These are phyloP conservation scores for Coemansia sp. DNA, from an alignment of 192 early-diverging fungal genomes.

Conservation along the genomic window DNA sequence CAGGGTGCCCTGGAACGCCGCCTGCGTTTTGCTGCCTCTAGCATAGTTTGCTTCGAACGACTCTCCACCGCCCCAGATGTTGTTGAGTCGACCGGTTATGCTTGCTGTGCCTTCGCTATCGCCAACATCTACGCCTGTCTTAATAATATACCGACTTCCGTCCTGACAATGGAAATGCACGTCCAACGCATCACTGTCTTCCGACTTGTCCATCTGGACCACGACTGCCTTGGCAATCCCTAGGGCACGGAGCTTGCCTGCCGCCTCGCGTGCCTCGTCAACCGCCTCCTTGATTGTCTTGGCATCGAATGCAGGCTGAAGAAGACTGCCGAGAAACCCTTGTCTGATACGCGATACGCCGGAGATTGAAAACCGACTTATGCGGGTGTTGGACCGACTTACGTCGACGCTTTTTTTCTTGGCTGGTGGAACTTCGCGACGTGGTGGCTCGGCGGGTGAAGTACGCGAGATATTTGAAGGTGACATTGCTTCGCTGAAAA, in stretches of 20 bases:
- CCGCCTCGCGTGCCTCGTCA: conserved; percentile 37
- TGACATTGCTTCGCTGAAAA: conserved; percentile 9
- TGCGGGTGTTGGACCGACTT: background rate
- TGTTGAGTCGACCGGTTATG: conserved; percentile 69
- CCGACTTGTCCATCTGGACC: conserved; percentile 17
- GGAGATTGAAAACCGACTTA: conserved; percentile 12
- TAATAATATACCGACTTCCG: conserved; percentile 66
- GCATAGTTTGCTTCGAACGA: conserved; percentile 67
- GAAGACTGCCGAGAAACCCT: conserved; percentile 19
- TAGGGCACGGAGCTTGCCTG: conserved; percentile 34
- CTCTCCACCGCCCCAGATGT: conserved; percentile 89
- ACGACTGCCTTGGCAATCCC: conserved; percentile 36
- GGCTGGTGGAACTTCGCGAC: background rate
- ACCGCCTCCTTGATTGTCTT: conserved; percentile 23
- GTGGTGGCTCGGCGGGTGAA: background rate
- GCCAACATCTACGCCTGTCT: conserved; percentile 87
- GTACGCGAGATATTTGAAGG: background rate
- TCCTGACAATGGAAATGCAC: conserved; percentile 73
- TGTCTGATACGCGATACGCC: conserved; percentile 34
- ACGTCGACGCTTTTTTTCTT: conserved; percentile 7
- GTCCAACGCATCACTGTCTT: conserved; percentile 51
- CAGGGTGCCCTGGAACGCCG: conserved; percentile 61
- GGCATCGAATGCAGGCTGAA: conserved; percentile 14
- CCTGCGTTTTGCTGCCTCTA: conserved; percentile 71
- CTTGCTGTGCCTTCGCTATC: conserved; percentile 83